These are phyloP conservation scores for Nakazawaea ambrosiae DNA, from an alignment of 805 yeast genomes.

Conservation along the genomic window DNA sequence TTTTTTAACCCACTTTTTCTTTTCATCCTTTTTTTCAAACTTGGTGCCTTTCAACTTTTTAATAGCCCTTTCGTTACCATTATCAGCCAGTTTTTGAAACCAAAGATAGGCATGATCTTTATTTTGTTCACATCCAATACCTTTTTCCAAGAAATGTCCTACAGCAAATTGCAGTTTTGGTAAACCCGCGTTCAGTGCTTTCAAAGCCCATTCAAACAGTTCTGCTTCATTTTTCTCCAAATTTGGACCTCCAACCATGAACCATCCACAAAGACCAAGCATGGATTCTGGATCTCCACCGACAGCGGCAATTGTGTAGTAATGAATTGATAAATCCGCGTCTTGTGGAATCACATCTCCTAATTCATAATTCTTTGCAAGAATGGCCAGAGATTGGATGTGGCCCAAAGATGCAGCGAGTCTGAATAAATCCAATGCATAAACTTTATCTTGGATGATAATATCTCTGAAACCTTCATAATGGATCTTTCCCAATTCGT, in stretches of 20 bases:
- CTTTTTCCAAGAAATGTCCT: conserved; percentile 79
- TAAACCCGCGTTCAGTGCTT: conserved; percentile 71
- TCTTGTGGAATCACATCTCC: conserved; percentile 76
- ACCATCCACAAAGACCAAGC: conserved; percentile 97
- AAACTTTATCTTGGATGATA: conserved; percentile 73
- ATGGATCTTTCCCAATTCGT: conserved; percentile 80
- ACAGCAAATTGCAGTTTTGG: conserved; percentile 82
- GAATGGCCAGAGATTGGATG: conserved; percentile 65
- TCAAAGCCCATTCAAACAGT: conserved; percentile 90
- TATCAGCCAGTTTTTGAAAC: conserved; percentile 69
- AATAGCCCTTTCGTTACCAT: conserved; percentile 15
- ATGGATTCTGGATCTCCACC: conserved; percentile 85
- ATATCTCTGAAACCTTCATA: conserved; percentile 82
- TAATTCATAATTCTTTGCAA: conserved; percentile 80
- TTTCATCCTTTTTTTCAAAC: conserved; percentile 4
- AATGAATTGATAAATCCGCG: conserved; percentile 79
- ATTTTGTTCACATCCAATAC: conserved; percentile 74
- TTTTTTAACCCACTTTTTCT: conserved; percentile 9
- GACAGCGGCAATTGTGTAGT: conserved; percentile 84
- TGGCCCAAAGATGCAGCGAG: conserved; percentile 89
- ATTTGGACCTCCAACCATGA: conserved; percentile 86
- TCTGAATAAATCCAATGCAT: conserved; percentile 79
- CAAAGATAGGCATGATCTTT: conserved; percentile 55
- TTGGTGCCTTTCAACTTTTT: conserved; percentile 8
- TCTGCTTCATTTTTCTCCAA: conserved; percentile 73